phyloP scores from a whole-genome alignment of 164 flowering plant species.

The Dillenia turbinata region DNA sequence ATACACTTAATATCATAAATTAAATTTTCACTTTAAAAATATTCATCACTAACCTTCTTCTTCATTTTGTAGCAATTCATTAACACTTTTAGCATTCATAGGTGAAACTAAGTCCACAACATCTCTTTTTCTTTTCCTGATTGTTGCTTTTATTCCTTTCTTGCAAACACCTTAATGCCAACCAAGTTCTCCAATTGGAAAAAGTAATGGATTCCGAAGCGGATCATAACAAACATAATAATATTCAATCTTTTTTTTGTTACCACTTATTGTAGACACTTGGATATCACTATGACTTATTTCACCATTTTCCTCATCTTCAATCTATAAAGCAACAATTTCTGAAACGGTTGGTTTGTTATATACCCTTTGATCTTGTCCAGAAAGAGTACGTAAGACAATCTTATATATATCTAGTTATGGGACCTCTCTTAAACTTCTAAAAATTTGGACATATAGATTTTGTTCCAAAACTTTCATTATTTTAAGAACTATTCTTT shows the following conservation, averaged over 20 bases:
- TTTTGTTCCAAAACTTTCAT: neutral
- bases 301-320: neutral
- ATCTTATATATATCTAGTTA: neutral
- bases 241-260: neutral
- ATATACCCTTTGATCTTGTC: neutral
- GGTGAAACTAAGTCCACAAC: neutral
- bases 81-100: neutral
- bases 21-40: neutral
- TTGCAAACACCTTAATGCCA: conserved; percentile 7
- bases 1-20: neutral
- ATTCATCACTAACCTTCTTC: neutral
- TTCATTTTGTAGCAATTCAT: neutral
- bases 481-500: neutral
- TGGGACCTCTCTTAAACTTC: neutral
- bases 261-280: neutral
- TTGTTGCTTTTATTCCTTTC: neutral
- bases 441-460: neutral
- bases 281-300: neutral
- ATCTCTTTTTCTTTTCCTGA: neutral
- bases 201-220: conserved; percentile 9
- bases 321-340: neutral
- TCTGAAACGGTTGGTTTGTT: neutral
- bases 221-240: conserved; percentile 18
- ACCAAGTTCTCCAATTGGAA: conserved; percentile 6
- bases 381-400: neutral